phyloP scores from a whole-genome alignment of 2,329 filamentous ascomycete species.

The Colletotrichum karsti region DNA sequence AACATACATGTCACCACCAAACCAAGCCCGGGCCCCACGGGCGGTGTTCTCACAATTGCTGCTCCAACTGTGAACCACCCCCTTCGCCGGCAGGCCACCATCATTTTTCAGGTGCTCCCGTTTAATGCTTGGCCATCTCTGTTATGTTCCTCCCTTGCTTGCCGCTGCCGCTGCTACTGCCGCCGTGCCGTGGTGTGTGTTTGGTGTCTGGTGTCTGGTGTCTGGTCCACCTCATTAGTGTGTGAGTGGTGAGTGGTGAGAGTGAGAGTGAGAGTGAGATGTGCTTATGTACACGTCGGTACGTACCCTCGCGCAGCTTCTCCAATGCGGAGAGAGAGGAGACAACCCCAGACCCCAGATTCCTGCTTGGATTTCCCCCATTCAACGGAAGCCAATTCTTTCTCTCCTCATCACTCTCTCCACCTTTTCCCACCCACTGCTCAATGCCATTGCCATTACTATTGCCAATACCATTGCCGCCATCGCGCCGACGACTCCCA shows the following conservation, averaged over 20 bases:
- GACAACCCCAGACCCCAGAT: slow-evolving; percentile 38
- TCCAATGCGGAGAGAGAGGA: slow-evolving; percentile 53
- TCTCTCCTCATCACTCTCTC: slow-evolving; percentile 33
- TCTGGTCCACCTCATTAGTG: too few species aligned
- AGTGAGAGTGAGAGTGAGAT: too few species aligned
- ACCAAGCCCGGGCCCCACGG: too few species aligned
- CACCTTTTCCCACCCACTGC: slow-evolving; percentile 39
- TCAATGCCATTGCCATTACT: slow-evolving; percentile 31
- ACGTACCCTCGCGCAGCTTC: slow-evolving; percentile 41
- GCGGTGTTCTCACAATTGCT: too few species aligned
- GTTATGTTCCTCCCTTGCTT: neutral
- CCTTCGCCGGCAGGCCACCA: too few species aligned
- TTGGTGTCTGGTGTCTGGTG: too few species aligned
- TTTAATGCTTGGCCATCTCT: too few species aligned
- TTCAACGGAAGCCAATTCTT: slow-evolving; percentile 34
- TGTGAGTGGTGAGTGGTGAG: too few species aligned
- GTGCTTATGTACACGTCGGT: too few species aligned
- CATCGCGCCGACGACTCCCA: neutral
- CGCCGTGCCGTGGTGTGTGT: neutral
- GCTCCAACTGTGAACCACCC: too few species aligned
- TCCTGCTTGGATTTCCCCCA: slow-evolving; percentile 29
- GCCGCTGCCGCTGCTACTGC: neutral
- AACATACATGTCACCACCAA: too few species aligned
- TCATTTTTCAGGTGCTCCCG: too few species aligned
- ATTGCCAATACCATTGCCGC: slow-evolving; percentile 3